These are phyloP conservation scores for Globisporangium abappressorium DNA, from an alignment of 352 stramenopile genomes.

Conservation along the genomic window DNA sequence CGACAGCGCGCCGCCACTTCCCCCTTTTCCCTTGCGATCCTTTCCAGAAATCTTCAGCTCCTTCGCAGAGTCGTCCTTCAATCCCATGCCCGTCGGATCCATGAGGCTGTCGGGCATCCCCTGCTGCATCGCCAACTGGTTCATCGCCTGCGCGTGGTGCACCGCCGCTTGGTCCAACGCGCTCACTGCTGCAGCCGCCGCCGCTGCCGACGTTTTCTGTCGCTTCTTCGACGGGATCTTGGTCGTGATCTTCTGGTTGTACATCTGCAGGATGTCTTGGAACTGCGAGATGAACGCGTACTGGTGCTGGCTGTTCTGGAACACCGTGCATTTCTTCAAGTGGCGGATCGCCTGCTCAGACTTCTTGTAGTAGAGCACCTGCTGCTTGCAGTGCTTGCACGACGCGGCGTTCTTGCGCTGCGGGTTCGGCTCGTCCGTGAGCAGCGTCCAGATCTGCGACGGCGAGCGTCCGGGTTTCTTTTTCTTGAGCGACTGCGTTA, in stretches of 20 bases:
- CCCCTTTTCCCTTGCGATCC: slow-evolving; percentile 43
- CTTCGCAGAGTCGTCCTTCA: slow-evolving; percentile 52
- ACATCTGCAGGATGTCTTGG: slow-evolving; percentile 74
- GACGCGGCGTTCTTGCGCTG: slow-evolving; percentile 69
- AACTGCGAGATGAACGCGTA: slow-evolving; percentile 79
- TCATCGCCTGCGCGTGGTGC: slow-evolving; percentile 67
- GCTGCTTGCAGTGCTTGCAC: slow-evolving; percentile 86
- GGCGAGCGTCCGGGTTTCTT: slow-evolving; percentile 69
- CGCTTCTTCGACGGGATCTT: slow-evolving; percentile 69
- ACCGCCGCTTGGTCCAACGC: slow-evolving; percentile 46
- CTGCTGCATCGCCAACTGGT: slow-evolving; percentile 75
- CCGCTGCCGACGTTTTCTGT: slow-evolving; percentile 30
- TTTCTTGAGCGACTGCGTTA: slow-evolving; percentile 44
- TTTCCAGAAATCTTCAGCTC: slow-evolving; percentile 27
- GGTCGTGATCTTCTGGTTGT: slow-evolving; percentile 80
- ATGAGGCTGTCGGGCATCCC: slow-evolving; percentile 66
- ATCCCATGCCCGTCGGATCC: slow-evolving; percentile 43
- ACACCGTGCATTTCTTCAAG: slow-evolving; percentile 74
- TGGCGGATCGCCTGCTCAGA: slow-evolving; percentile 83
- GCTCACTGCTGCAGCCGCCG: slow-evolving; percentile 18
- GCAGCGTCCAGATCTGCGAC: slow-evolving; percentile 76
- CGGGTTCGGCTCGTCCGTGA: slow-evolving; percentile 78
- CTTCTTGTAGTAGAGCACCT: slow-evolving; percentile 87
- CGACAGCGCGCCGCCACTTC: slow-evolving; percentile 31
- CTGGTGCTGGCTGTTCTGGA: slow-evolving; percentile 82